Conservation (phyloP, 164 flowering plant species). For the Warburgia ugandensis region DNA sequence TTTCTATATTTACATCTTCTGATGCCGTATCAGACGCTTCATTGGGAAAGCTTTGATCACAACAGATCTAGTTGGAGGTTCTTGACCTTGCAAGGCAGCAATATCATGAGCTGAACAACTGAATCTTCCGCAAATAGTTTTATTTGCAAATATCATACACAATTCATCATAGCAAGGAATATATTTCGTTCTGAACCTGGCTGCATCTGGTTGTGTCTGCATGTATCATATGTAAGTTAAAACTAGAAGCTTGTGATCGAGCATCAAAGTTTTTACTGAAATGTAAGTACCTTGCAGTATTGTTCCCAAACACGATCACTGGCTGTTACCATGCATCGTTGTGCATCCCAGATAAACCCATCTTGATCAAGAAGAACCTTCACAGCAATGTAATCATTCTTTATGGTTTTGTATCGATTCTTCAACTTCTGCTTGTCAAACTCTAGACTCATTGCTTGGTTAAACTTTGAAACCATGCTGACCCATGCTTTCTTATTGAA, state of each 20-base stretch:
- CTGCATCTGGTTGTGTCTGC: constrained; percentile 55
- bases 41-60: constrained; percentile 18
- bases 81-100: constrained; percentile 9
- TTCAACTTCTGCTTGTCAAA: constrained; percentile 38
- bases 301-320: constrained; percentile 57
- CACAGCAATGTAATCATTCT: constrained; percentile 45
- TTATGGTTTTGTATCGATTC: constrained; percentile 54
- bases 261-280: no score
- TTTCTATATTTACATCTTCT: no score
- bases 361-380: constrained; percentile 39
- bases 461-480: constrained; percentile 40
- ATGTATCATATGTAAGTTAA: constrained; percentile 2
- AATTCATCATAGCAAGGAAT: constrained; percentile 49
- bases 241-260: no score
- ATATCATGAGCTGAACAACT: constrained; percentile 16
- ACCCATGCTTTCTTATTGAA: constrained; percentile 51
- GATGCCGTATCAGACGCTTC: no score
- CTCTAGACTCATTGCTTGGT: constrained; percentile 39
- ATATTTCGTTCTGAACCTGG: constrained; percentile 56
- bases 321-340: constrained; percentile 58
- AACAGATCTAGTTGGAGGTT: constrained; percentile 16
- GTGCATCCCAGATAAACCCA: constrained; percentile 52
- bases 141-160: constrained; percentile 38
- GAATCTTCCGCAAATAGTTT: constrained; percentile 20
- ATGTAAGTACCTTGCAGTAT: constrained; percentile 36